phyloP scores from a whole-genome alignment of 1,139 yeast species.

The Saccharomycopsis crataegensis region DNA sequence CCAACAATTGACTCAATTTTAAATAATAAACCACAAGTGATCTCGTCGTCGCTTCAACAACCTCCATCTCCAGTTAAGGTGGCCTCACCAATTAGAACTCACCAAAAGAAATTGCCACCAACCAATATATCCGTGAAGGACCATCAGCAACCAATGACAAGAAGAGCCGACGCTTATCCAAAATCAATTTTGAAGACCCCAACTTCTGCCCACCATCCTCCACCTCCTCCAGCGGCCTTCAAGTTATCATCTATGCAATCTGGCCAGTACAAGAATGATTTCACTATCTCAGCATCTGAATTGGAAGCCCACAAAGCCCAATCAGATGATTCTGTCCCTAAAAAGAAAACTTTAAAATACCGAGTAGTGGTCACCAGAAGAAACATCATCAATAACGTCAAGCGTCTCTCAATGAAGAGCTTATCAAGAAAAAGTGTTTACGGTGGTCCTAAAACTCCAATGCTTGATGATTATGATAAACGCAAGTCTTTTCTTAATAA shows the following conservation, averaged over 20 bases:
- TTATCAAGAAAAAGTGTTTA: not conserved
- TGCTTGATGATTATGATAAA: not conserved
- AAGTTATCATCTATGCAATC: too few relatives aligned
- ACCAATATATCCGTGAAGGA: not conserved
- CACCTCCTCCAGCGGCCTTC: too few relatives aligned
- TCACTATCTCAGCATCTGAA: slow-evolving; percentile 3
- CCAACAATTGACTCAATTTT: slow-evolving; percentile 5
- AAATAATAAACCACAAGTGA: not conserved
- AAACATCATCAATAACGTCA: slow-evolving; percentile 15
- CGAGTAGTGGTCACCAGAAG: slow-evolving; percentile 16
- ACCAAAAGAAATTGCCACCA: not conserved
- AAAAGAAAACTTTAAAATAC: slow-evolving; percentile 14
- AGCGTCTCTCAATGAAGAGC: slow-evolving; percentile 7
- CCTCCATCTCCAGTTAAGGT: not conserved
- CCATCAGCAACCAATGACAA: not conserved
- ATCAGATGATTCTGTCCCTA: not conserved
- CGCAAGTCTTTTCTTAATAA: slow-evolving; percentile 4
- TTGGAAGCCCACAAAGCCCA: not conserved
- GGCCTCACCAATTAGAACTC: not conserved
- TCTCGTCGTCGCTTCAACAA: not conserved
- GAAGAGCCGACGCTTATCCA: not conserved
- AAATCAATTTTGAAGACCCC: not conserved
- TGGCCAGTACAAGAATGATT: slow-evolving; percentile 9
- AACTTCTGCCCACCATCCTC: not conserved
- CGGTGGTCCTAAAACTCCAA: not conserved